Conservation (phyloP, 768 basidiomycete genomes). For the button mushroom (Agaricus bisporus) region DNA sequence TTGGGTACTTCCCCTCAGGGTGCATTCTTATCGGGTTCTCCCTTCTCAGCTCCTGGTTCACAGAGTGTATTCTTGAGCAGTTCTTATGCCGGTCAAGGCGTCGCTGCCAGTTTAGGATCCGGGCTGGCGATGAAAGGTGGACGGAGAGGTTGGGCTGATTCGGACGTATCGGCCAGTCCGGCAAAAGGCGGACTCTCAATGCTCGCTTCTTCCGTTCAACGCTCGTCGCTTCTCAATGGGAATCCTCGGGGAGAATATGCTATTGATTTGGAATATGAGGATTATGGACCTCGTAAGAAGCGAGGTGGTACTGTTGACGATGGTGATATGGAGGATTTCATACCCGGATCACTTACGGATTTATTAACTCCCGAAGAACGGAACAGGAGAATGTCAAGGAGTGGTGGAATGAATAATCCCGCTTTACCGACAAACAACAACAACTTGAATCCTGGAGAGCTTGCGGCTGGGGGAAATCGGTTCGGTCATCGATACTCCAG, state of each 20-base stretch:
- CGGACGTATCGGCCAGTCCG: slow-evolving; percentile 6
- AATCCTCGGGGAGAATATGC: slow-evolving; percentile 24
- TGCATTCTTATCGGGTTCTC: slow-evolving; percentile 50
- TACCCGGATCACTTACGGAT: slow-evolving; percentile 85
- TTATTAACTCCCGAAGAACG: slow-evolving; percentile 86
- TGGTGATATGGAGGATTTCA: slow-evolving; percentile 81
- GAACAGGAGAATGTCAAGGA: slow-evolving; percentile 74
- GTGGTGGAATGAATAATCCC: slow-evolving; percentile 43
- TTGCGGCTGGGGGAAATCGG: slow-evolving; percentile 12
- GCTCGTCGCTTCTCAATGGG: slow-evolving; percentile 13
- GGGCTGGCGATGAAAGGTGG: slow-evolving; percentile 44
- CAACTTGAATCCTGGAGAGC: slow-evolving; percentile 12
- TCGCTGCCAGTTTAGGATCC: slow-evolving; percentile 60
- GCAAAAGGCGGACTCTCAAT: slow-evolving; percentile 5
- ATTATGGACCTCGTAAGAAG: slow-evolving; percentile 20
- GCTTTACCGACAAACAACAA: neutral
- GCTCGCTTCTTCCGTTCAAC: slow-evolving; percentile 12
- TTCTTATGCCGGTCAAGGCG: slow-evolving; percentile 35
- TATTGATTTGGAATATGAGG: slow-evolving; percentile 34
- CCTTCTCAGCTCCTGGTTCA: slow-evolving; percentile 71
- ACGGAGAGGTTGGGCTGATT: slow-evolving; percentile 29
- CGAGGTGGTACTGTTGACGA: slow-evolving; percentile 52
- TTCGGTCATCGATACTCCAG: slow-evolving; percentile 71
- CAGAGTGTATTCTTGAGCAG: slow-evolving; percentile 48
- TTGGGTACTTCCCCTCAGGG: slow-evolving; percentile 27